Percentiles rank a stretch among this genome's conserved stretches.
Conservation (phyloP, 164 flowering plant species). For the Annona squamosa region DNA sequence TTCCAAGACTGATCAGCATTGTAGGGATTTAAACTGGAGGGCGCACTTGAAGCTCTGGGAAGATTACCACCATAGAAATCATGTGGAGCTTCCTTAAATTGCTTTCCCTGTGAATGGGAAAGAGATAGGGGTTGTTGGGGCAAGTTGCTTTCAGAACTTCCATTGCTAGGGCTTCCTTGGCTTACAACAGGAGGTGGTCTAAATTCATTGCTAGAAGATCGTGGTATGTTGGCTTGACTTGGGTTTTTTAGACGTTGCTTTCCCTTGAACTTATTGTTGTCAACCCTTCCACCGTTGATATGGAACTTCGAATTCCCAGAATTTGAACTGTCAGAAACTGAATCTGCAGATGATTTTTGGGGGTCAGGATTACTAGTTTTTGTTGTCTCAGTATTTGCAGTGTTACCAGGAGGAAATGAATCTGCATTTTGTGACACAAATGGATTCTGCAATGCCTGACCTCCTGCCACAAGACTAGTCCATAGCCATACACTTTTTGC, state of each 20-base stretch:
- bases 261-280: conserved; percentile 30
- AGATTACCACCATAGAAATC: conserved; percentile 40
- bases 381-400: conserved; percentile 18
- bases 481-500: conserved; percentile 95
- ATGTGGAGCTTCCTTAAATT: conserved; percentile 45
- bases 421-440: conserved; percentile 12
- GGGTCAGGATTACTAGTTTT: conserved; percentile 20
- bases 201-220: conserved; percentile 22
- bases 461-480: conserved; percentile 75
- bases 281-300: conserved; percentile 26
- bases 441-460: conserved; percentile 39
- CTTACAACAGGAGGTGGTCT: conserved; percentile 13
- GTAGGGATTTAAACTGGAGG: conserved; percentile 27
- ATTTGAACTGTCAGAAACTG: conserved; percentile 17
- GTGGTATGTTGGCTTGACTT: conserved; percentile 35
- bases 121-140: not conserved
- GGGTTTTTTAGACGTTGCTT: conserved; percentile 29
- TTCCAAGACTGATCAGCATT: conserved; percentile 32
- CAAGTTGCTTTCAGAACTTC: conserved; percentile 7
- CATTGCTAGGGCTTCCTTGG: conserved; percentile 27
- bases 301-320: conserved; percentile 29
- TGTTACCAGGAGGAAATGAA: conserved; percentile 26
- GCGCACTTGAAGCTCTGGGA: conserved; percentile 20
- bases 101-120: conserved; percentile 22
- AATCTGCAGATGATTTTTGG: conserved; percentile 21